These are phyloP conservation scores for Pichia nakasei DNA, from an alignment of 805 yeast species.

Conservation along the genomic window DNA sequence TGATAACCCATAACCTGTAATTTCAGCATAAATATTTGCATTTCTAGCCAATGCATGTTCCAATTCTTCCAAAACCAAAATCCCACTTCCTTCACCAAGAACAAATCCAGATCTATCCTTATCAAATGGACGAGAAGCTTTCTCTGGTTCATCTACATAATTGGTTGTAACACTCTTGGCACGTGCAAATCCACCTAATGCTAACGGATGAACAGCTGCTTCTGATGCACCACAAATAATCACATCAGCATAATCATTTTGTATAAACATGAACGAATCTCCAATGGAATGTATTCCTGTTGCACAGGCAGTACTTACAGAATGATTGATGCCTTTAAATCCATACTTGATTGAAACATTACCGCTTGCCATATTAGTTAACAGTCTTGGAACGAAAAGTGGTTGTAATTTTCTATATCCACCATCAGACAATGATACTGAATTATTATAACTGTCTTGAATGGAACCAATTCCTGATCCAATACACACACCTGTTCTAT, in stretches of 20 bases:
- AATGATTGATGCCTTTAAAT: constrained; percentile 76
- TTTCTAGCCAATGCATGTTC: constrained; percentile 66
- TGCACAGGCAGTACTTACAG: constrained; percentile 93
- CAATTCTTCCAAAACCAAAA: constrained; percentile 64
- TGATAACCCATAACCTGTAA: constrained; percentile 80
- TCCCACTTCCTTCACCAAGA: constrained; percentile 87
- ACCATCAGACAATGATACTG: constrained; percentile 31
- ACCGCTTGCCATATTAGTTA: constrained; percentile 93
- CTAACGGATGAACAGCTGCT: constrained; percentile 74
- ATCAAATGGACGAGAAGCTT: constrained; percentile 87
- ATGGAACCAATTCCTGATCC: constrained; percentile 93
- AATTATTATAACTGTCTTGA: constrained; percentile 58
- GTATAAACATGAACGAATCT: constrained; percentile 78
- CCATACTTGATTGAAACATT: constrained; percentile 73
- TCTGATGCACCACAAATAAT: constrained; percentile 96
- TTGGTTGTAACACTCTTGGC: constrained; percentile 70
- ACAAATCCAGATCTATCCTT: constrained; percentile 75
- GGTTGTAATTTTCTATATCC: constrained; percentile 76
- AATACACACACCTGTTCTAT: constrained; percentile 62
- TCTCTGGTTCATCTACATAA: constrained; percentile 50
- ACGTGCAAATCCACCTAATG: constrained; percentile 85
- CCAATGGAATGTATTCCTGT: constrained; percentile 93
- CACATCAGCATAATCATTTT: constrained; percentile 71
- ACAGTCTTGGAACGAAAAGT: constrained; percentile 70
- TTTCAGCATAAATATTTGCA: constrained; percentile 66